Base-by-base conservation (phyloP, 495 filamentous ascomycete genomes). In the Penicillium samsonianum region DNA sequence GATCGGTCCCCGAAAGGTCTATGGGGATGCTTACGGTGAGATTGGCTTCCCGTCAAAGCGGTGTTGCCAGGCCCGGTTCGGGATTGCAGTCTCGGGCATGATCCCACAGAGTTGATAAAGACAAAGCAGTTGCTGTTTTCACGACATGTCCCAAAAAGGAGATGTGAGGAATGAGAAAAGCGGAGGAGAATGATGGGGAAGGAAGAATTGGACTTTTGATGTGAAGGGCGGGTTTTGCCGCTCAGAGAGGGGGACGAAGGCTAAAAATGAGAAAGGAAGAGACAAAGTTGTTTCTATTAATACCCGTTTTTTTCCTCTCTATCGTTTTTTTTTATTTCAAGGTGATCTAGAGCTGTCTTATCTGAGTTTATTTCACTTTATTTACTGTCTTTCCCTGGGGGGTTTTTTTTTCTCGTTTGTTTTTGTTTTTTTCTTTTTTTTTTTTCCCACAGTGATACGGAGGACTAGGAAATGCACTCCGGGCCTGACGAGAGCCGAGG, bases 1-100 rank as follows among this genome's bases (percentile, higher is more conserved):
- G 17, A 16, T 43, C 25, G 19, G 3, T 28, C 25, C 16, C 35
- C 30, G 30, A 33, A n/a, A 38, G n/a, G n/a, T 38, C 28, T 17
- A 35, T 38, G 26, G 11, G 11, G 30, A 33, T 33, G 57, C 65
- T 17, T 68, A 68, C 65, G 63, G 28, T 2, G 65, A 68, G 41
- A 68, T 61, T 19, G 63, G 63, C 56, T 67, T 68, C 53, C 59
- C 57, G 47, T 67, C 65, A 53, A 58, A 67, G 50, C 65, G 63
- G 40, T 51, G 57, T 48, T 58, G 53, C 65, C 66, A 68, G 43
- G 33, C 53, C 10, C 30, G 48, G 33, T 43, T 53, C 58, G 37
- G 41, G 58, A 52, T 42, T 23, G 42, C 22, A 38, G 60, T 45
- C 35, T 56, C 49, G 53, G 63, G 55, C 66, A 68, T 68, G 58